Evolutionary conservation across 2,329 filamentous ascomycete species (phyloP).

Genomic region (Exophiala xenobiotica): DNA sequence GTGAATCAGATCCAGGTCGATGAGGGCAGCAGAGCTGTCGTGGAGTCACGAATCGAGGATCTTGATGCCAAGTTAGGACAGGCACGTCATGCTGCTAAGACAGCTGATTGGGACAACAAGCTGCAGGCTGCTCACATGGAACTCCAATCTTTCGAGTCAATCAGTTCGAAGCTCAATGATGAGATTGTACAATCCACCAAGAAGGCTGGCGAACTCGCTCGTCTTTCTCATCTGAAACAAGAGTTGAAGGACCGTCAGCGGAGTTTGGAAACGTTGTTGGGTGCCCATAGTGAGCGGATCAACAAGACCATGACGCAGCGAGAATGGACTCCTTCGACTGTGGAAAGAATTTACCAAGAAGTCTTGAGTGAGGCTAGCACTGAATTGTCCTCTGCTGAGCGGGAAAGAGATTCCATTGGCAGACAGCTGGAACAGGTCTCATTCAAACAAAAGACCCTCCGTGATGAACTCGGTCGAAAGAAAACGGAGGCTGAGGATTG

Average conservation of each 20-base stretch:
- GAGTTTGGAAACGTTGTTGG: conserved; percentile 73
- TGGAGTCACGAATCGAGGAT: conserved; percentile 72
- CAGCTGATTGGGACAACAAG: conserved; percentile 67
- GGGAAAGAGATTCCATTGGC: conserved; percentile 66
- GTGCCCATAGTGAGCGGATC: conserved; percentile 71
- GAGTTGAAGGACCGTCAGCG: conserved; percentile 71
- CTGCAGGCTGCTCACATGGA: conserved; percentile 65
- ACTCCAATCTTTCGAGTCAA: conserved; percentile 68
- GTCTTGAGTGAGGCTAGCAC: conserved; percentile 49
- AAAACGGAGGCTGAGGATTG: conserved; percentile 61
- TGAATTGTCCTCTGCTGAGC: conserved; percentile 61
- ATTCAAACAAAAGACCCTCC: conserved; percentile 66
- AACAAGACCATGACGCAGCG: conserved; percentile 59
- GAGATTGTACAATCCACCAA: conserved; percentile 82
- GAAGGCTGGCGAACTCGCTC: conserved; percentile 77
- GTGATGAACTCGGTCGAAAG: conserved; percentile 64
- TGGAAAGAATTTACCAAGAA: conserved; percentile 70
- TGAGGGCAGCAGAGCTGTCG: conserved; percentile 75
- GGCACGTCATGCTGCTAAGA: conserved; percentile 62
- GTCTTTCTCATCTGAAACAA: conserved; percentile 78
- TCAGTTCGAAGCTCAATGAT: conserved; percentile 68
- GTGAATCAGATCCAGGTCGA: conserved; percentile 75
- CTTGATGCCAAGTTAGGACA: conserved; percentile 62
- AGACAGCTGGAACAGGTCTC: conserved; percentile 76
- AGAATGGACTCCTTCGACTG: conserved; percentile 66